phyloP scores from a whole-genome alignment of 371 early-diverging fungal genomes.

The Nematocida sp. region DNA sequence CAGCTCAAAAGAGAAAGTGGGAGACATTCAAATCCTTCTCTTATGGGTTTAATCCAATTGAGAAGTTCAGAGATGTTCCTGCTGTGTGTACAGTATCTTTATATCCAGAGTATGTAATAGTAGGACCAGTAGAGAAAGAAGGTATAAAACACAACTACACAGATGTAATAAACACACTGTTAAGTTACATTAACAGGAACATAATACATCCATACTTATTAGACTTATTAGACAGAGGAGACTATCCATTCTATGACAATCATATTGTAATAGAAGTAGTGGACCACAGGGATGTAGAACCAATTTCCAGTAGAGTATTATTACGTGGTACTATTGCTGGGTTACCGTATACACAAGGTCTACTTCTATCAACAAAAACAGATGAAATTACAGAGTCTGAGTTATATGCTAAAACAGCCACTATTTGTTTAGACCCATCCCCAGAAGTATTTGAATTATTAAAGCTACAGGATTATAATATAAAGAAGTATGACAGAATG shows the following conservation, averaged over 20 bases:
- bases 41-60: constrained; percentile 49
- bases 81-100: constrained; percentile 41
- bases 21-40: constrained; percentile 25
- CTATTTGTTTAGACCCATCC: constrained; percentile 43
- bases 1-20: constrained; percentile 53
- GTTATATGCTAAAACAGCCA: constrained; percentile 33
- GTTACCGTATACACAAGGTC: constrained; percentile 27
- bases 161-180: constrained; percentile 37
- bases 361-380: constrained; percentile 36
- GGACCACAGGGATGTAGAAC: constrained; percentile 33
- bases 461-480: constrained; percentile 50
- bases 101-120: constrained; percentile 47
- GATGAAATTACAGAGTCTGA: constrained; percentile 15
- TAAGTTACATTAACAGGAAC: constrained; percentile 41
- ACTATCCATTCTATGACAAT: constrained; percentile 59
- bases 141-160: constrained; percentile 49
- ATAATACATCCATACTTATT: constrained; percentile 52
- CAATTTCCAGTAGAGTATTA: constrained; percentile 22
- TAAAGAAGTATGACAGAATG: constrained; percentile 28
- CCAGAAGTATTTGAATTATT: constrained; percentile 51
- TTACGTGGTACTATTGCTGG: constrained; percentile 25
- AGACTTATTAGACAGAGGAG: constrained; percentile 57
- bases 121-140: constrained; percentile 56
- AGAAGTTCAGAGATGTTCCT: constrained; percentile 54
- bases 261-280: constrained; percentile 53